A percentile compares a stretch with the other conserved stretches of the same genome.
Conservation (phyloP, 176 grass and related monocot genomes). For the Oryza glumipatula region DNA sequence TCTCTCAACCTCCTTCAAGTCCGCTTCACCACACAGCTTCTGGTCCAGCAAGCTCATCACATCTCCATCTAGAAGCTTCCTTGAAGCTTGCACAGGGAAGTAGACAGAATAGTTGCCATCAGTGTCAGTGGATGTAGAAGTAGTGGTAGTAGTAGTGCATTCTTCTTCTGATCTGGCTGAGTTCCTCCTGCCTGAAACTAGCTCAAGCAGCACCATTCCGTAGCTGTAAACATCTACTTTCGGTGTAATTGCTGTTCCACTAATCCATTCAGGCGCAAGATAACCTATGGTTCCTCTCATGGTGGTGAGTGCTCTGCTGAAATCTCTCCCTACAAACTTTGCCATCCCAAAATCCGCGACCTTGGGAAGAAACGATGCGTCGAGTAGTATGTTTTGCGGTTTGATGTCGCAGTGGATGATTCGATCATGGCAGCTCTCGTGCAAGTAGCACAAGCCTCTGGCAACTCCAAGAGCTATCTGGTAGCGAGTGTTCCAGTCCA, state of each 20-base stretch:
- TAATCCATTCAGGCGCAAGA: conserved; percentile 60
- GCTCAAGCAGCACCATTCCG: conserved; percentile 58
- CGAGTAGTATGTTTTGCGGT: conserved; percentile 62
- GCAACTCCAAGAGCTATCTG: conserved; percentile 36
- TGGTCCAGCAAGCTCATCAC: conserved; percentile 43
- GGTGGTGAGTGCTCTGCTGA: conserved; percentile 51
- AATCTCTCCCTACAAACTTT: conserved; percentile 46
- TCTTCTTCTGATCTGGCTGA: background rate
- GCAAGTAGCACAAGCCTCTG: conserved; percentile 50
- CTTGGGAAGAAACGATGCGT: conserved; percentile 30
- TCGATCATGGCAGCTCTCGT: conserved; percentile 49
- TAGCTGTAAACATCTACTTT: conserved; percentile 66
- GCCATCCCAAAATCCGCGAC: conserved; percentile 60
- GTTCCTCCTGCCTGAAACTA: conserved; percentile 46
- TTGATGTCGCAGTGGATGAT: conserved; percentile 67
- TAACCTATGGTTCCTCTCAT: conserved; percentile 59
- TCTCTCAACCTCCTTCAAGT: conserved; percentile 41
- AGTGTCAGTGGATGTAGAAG: background rate
- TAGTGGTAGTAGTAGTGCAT: background rate
- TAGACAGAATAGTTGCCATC: background rate
- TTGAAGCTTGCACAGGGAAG: conserved; percentile 33
- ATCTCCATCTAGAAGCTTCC: conserved; percentile 34
- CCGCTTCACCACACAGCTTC: conserved; percentile 4
- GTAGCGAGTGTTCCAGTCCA: conserved; percentile 48
- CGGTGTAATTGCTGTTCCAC: conserved; percentile 14